Evolutionary conservation across 331 rosid genomes (phyloP).

Genomic region (Quercus tomentella): DNA sequence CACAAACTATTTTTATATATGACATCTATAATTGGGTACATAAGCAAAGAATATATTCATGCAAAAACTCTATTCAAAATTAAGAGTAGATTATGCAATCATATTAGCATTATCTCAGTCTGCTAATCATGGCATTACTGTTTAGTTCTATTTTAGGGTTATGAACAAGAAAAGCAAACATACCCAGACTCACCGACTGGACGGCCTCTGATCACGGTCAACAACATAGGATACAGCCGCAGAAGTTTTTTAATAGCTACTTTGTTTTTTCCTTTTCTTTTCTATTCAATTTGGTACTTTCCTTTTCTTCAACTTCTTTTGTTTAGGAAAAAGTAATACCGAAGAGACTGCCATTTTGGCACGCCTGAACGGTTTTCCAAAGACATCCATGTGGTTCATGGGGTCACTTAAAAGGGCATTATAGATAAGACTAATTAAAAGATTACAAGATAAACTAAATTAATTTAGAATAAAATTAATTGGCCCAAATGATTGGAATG

Average conservation of each 20-base stretch:
- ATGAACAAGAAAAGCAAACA: neutral
- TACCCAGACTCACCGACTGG: neutral
- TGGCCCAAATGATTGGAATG: constrained; percentile 26
- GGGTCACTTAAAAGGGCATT: constrained; percentile 5
- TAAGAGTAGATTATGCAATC: neutral
- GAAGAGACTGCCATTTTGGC: neutral
- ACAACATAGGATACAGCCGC: neutral
- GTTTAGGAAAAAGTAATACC: neutral
- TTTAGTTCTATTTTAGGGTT: neutral
- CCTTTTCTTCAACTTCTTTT: neutral
- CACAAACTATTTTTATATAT: too few relatives aligned
- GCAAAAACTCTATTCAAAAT: neutral
- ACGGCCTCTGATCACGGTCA: neutral
- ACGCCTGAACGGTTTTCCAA: neutral
- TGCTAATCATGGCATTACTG: neutral
- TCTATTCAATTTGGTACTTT: too few relatives aligned
- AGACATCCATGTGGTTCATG: constrained; percentile 19
- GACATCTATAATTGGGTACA: too few relatives aligned
- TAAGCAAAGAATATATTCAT: neutral
- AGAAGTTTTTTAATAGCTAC: neutral
- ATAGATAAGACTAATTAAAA: neutral
- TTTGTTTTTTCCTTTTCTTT: too few relatives aligned
- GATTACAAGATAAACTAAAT: neutral
- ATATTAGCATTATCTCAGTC: neutral
- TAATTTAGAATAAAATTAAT: neutral